Evolutionary conservation across 2,329 filamentous ascomycete genomes (phyloP).

Genomic region (Curvularia spicifera): DNA sequence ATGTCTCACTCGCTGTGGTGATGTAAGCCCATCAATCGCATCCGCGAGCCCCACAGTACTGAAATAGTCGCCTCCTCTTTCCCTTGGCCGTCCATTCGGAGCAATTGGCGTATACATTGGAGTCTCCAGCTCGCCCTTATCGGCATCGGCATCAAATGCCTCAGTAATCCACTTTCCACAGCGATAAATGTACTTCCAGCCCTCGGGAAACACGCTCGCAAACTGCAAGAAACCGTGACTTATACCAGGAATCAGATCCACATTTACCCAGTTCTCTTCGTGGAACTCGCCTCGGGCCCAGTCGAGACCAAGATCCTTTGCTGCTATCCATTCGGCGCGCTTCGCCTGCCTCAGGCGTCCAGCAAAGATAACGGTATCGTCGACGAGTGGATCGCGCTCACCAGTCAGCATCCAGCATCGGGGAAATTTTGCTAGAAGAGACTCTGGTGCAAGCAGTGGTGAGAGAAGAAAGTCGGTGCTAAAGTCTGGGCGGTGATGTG

Average conservation of each 20-base stretch:
- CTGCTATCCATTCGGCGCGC: conserved; percentile 61
- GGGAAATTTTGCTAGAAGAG: conserved; percentile 82
- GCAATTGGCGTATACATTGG: conserved; percentile 21
- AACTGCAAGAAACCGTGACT: conserved; percentile 96
- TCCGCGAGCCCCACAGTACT: conserved; percentile 77
- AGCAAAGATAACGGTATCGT: conserved; percentile 96
- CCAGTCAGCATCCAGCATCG: conserved; percentile 95
- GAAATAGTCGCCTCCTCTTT: conserved; percentile 72
- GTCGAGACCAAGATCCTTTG: conserved; percentile 62
- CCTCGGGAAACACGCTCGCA: conserved; percentile 83
- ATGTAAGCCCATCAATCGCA: conserved; percentile 65
- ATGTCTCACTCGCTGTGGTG: conserved; percentile 46
- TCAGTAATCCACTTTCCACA: conserved; percentile 83
- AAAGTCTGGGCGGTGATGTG: conserved; percentile 92
- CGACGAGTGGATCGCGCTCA: conserved; percentile 91
- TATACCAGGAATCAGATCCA: conserved; percentile 84
- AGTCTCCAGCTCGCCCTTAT: conserved; percentile 19
- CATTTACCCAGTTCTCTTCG: conserved; percentile 78
- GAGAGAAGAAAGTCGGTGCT: conserved; percentile 88
- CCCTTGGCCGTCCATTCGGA: background rate
- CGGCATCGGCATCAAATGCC: conserved; percentile 64
- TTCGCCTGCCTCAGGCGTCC: conserved; percentile 85
- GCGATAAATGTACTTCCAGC: conserved; percentile 83
- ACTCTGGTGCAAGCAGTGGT: conserved; percentile 86
- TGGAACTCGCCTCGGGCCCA: conserved; percentile 65